Percentiles rank a stretch among this genome's conserved stretches.
These are phyloP conservation scores for Phytopythium aichiense DNA, from an alignment of 352 stramenopile species.

Conservation along the genomic window DNA sequence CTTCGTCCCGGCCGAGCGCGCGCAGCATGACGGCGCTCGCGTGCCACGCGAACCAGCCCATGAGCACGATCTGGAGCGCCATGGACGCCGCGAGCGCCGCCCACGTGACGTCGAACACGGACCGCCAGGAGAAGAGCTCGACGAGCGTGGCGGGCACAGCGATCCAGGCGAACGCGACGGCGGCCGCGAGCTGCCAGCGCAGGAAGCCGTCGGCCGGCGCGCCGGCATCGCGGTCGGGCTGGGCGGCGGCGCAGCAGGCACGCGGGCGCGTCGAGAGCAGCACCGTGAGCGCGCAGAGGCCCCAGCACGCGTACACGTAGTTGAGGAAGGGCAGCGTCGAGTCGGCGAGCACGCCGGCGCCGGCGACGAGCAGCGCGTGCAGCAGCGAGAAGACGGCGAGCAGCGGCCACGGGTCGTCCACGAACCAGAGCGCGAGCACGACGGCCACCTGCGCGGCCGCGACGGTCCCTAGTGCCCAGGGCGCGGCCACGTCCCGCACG, in stretches of 20 bases:
- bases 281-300: conserved; percentile 4
- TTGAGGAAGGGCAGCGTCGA: conserved; percentile 6
- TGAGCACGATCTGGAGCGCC: conserved; percentile 6
- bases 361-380: conserved; percentile 5
- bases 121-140: not conserved
- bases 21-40: conserved; percentile 3
- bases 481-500: not conserved
- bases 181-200: conserved; percentile 1
- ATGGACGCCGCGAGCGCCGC: conserved; percentile 2
- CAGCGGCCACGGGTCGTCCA: conserved; percentile 8
- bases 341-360: not conserved
- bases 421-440: conserved; percentile 7
- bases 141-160: not conserved
- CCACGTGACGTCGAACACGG: not conserved
- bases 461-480: not conserved
- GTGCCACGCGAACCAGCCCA: conserved; percentile 8
- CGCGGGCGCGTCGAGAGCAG: not conserved
- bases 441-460: conserved; percentile 5
- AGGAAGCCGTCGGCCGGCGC: not conserved
- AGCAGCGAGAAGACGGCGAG: conserved; percentile 6
- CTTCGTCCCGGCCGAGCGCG: not conserved
- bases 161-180: conserved; percentile 3
- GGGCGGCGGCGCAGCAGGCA: not conserved
- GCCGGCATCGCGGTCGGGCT: not conserved
- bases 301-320: conserved; percentile 4